Evolutionary conservation across 75 land plant genomes (phyloP).

Genomic region (Pinus taeda): DNA sequence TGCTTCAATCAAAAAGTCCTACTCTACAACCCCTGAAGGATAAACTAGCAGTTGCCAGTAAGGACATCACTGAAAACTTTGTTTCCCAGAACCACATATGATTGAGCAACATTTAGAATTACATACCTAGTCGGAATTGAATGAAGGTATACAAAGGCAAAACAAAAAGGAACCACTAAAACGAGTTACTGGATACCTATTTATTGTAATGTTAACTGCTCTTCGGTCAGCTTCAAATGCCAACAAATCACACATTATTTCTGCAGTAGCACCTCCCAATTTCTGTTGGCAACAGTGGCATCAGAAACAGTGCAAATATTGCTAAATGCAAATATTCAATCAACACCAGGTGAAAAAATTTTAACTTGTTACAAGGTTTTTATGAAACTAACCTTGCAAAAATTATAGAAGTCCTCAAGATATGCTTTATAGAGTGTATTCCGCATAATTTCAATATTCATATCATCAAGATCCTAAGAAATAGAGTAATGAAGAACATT

Average conservation of each 20-base stretch:
- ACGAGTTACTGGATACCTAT: conserved; percentile 49
- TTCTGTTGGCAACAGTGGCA: conserved; percentile 4
- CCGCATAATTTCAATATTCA: conserved; percentile 28
- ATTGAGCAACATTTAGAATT: no score
- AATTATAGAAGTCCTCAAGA: conserved; percentile 18
- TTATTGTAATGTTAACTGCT: conserved; percentile 93
- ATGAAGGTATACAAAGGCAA: not conserved
- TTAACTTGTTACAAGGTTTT: not conserved
- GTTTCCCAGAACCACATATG: no score
- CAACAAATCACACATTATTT: conserved; percentile 93
- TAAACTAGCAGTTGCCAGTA: no score
- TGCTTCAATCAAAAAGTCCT: not conserved
- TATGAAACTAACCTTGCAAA: conserved; percentile 14
- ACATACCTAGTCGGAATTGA: no score
- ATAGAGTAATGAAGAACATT: not conserved
- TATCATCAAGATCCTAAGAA: conserved; percentile 17
- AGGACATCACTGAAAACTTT: no score
- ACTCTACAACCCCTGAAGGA: not conserved
- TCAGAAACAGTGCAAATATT: not conserved
- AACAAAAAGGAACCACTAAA: not conserved
- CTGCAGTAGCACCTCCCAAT: conserved; percentile 17
- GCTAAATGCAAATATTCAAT: not conserved
- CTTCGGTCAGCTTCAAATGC: conserved; percentile 97
- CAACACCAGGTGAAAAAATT: not conserved
- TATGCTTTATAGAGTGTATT: conserved; percentile 20